Percentiles rank a stretch among this genome's conserved stretches.
Evolutionary conservation across 148 eudicot genomes (phyloP).

Genomic region (Silene latifolia): DNA sequence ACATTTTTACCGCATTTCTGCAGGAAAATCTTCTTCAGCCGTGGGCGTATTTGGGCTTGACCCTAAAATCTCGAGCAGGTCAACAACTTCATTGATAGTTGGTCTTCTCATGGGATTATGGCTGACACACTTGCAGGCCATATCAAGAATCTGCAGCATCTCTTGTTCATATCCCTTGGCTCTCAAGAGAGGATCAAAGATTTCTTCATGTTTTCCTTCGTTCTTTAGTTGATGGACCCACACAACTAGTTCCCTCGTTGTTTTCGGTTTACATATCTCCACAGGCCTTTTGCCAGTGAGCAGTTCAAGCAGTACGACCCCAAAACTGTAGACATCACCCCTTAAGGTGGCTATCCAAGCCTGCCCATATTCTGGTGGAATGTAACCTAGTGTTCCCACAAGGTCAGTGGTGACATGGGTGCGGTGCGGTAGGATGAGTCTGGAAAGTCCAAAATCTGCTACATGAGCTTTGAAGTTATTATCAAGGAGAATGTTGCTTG

Average conservation of each 20-base stretch:
- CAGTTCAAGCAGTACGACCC: slow-evolving; percentile 82
- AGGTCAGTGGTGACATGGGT: slow-evolving; percentile 93
- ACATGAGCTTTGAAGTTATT: slow-evolving; percentile 79
- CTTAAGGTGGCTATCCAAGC: slow-evolving; percentile 87
- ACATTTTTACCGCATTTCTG: slow-evolving; percentile 27
- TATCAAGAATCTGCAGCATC: slow-evolving; percentile 73
- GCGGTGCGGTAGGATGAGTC: slow-evolving; percentile 68
- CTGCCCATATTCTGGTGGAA: slow-evolving; percentile 92
- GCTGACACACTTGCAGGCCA: slow-evolving; percentile 78
- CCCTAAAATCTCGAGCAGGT: slow-evolving; percentile 50
- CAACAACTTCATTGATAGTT: slow-evolving; percentile 71
- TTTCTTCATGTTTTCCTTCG: slow-evolving; percentile 64
- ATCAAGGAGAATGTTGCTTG: slow-evolving; percentile 89
- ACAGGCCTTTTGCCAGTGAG: slow-evolving; percentile 85
- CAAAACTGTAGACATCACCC: slow-evolving; percentile 92
- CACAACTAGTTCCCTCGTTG: slow-evolving; percentile 67
- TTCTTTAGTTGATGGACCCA: slow-evolving; percentile 75
- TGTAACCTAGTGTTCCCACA: slow-evolving; percentile 90
- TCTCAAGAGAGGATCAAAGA: slow-evolving; percentile 61
- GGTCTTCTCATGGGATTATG: slow-evolving; percentile 74
- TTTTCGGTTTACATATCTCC: slow-evolving; percentile 62
- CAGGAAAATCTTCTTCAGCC: slow-evolving; percentile 27
- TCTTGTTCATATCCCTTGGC: slow-evolving; percentile 70
- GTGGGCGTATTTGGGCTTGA: slow-evolving; percentile 31
- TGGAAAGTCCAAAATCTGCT: slow-evolving; percentile 89